These are phyloP conservation scores for Fusarium temperatum DNA, from an alignment of 2,329 filamentous ascomycete genomes.

Conservation along the genomic window DNA sequence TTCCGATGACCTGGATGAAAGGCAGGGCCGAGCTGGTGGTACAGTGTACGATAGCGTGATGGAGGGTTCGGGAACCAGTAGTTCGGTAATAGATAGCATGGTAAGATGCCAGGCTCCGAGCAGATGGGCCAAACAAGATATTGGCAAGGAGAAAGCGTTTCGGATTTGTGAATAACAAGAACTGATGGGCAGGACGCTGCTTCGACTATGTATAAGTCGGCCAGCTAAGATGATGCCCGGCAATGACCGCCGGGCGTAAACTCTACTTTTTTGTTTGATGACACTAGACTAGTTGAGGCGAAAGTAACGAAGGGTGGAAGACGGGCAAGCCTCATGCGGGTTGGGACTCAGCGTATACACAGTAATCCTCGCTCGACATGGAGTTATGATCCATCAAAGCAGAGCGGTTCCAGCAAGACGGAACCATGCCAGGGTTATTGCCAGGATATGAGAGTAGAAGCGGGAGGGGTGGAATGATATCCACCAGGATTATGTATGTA, in stretches of 20 bases:
- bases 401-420: constrained; percentile 33
- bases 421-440: constrained; percentile 35
- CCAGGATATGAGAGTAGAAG: constrained; percentile 20
- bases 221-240: constrained; percentile 10
- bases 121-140: constrained; percentile 1
- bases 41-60: constrained; percentile 29
- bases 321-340: constrained; percentile 33
- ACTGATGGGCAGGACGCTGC: constrained; percentile 4
- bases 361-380: constrained; percentile 30
- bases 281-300: constrained; percentile 43
- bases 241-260: constrained; percentile 11
- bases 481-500: constrained; percentile 28
- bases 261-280: constrained; percentile 31
- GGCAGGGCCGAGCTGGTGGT: constrained; percentile 13
- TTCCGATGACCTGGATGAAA: constrained; percentile 5
- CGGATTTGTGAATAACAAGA: not conserved
- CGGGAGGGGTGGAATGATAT: constrained; percentile 27
- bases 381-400: constrained; percentile 27
- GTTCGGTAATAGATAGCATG: constrained; percentile 40
- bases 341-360: constrained; percentile 18
- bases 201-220: constrained; percentile 33
- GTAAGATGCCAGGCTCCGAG: not conserved
- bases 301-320: constrained; percentile 44
- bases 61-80: constrained; percentile 31
- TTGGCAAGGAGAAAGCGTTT: constrained; percentile 1